These are phyloP conservation scores for Dryas integrifolia DNA, from an alignment of 331 rosid species.

Conservation along the genomic window DNA sequence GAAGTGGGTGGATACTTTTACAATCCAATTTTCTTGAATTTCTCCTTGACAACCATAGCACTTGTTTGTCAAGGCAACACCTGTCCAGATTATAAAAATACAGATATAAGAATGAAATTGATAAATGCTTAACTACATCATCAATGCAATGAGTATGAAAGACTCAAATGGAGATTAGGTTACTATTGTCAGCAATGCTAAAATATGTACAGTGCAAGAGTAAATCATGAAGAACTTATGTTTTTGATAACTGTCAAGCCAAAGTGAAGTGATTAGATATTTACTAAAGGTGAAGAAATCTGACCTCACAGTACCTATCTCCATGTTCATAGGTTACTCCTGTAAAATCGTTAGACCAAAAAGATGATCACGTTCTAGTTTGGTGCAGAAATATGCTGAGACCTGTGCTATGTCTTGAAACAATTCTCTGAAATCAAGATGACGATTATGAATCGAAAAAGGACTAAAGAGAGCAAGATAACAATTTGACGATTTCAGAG, in stretches of 20 bases:
- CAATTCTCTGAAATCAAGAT: neutral
- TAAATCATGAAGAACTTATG: neutral
- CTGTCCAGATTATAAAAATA: conserved; percentile 38
- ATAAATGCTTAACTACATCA: neutral
- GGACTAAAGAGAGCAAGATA: neutral
- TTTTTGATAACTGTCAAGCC: neutral
- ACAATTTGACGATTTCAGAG: too few relatives aligned
- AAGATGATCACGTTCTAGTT: conserved; percentile 4
- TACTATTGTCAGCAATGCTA: neutral
- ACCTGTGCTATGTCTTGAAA: neutral
- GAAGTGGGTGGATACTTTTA: conserved; percentile 39
- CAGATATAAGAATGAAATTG: neutral
- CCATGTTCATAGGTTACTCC: conserved; percentile 47
- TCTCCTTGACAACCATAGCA: conserved; percentile 40
- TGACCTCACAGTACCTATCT: conserved; percentile 55
- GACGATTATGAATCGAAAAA: neutral
- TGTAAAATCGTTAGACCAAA: conserved; percentile 21
- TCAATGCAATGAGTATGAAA: neutral
- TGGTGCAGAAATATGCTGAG: neutral
- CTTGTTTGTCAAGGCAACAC: conserved; percentile 48
- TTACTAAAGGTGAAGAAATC: conserved; percentile 1
- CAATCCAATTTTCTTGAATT: conserved; percentile 37
- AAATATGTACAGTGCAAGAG: neutral
- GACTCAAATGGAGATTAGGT: neutral
- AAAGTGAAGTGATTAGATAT: neutral